Evolutionary conservation across 1,284 basidiomycete genomes (phyloP).

Genomic region (Pyrrhoderma noxium): DNA sequence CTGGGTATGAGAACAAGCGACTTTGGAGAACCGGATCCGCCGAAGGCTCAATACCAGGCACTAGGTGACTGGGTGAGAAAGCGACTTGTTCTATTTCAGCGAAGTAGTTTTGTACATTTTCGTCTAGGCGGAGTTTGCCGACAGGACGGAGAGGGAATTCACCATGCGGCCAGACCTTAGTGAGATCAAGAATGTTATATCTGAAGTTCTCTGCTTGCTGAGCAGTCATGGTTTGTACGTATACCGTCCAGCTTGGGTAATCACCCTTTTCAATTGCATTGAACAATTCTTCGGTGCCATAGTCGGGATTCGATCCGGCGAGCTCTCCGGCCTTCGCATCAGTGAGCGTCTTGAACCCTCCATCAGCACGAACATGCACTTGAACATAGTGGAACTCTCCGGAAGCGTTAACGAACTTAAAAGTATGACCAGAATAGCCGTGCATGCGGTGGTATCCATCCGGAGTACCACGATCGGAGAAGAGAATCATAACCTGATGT

Average conservation of each 20-base stretch:
- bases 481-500: slow-evolving; percentile 86
- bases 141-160: slow-evolving; percentile 83
- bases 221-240: slow-evolving; percentile 86
- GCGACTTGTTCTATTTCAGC: slow-evolving; percentile 83
- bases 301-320: slow-evolving; percentile 76
- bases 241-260: slow-evolving; percentile 74
- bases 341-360: slow-evolving; percentile 75
- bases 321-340: slow-evolving; percentile 47
- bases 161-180: slow-evolving; percentile 82
- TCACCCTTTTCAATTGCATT: slow-evolving; percentile 74
- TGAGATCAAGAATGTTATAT: slow-evolving; percentile 85
- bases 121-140: slow-evolving; percentile 82
- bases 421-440: slow-evolving; percentile 91
- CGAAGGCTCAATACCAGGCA: slow-evolving; percentile 84
- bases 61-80: slow-evolving; percentile 79
- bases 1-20: slow-evolving; percentile 92
- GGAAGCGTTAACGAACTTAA: slow-evolving; percentile 79
- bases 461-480: slow-evolving; percentile 89
- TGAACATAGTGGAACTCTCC: slow-evolving; percentile 81
- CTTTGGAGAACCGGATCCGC: slow-evolving; percentile 89
- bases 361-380: slow-evolving; percentile 70
- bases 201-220: slow-evolving; percentile 87
- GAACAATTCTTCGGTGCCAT: slow-evolving; percentile 71
- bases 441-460: slow-evolving; percentile 78
- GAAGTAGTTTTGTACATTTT: slow-evolving; percentile 83